Conservation (phyloP, 2,329 filamentous ascomycete genomes). For the Penicillium expansum region DNA sequence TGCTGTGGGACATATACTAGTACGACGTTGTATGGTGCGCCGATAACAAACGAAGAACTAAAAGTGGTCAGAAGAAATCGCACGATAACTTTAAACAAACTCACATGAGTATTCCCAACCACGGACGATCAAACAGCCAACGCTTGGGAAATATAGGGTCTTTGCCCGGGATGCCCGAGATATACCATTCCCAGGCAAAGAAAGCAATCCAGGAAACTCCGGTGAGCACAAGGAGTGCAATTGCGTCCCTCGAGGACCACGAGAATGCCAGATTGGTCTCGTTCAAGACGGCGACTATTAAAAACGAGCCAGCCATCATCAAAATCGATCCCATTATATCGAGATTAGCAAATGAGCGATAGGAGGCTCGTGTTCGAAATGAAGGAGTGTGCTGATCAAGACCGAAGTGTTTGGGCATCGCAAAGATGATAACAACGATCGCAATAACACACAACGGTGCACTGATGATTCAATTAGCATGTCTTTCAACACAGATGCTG, state of each 20-base stretch:
- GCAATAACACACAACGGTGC: constrained; percentile 21
- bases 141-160: constrained; percentile 32
- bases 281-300: constrained; percentile 50
- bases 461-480: constrained; percentile 10
- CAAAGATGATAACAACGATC: constrained; percentile 18
- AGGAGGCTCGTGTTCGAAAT: constrained; percentile 26
- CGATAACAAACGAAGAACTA: constrained; percentile 29
- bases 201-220: constrained; percentile 32
- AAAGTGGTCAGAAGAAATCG: neutral
- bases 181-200: constrained; percentile 33
- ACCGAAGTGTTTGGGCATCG: constrained; percentile 25
- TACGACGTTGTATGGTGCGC: constrained; percentile 28
- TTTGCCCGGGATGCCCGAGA: constrained; percentile 19
- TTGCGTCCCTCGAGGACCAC: constrained; percentile 41
- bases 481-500: too few species aligned
- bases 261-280: constrained; percentile 44
- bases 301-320: constrained; percentile 42
- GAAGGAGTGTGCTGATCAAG: constrained; percentile 27
- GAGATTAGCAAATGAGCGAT: constrained; percentile 25
- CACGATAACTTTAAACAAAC: neutral
- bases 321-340: constrained; percentile 28
- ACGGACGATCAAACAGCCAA: constrained; percentile 26
- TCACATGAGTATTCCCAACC: constrained; percentile 29
- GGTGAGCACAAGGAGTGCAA: constrained; percentile 28
- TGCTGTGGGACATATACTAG: constrained; percentile 32